phyloP scores from a whole-genome alignment of 805 yeast species.

The Dipodascus albidus region DNA sequence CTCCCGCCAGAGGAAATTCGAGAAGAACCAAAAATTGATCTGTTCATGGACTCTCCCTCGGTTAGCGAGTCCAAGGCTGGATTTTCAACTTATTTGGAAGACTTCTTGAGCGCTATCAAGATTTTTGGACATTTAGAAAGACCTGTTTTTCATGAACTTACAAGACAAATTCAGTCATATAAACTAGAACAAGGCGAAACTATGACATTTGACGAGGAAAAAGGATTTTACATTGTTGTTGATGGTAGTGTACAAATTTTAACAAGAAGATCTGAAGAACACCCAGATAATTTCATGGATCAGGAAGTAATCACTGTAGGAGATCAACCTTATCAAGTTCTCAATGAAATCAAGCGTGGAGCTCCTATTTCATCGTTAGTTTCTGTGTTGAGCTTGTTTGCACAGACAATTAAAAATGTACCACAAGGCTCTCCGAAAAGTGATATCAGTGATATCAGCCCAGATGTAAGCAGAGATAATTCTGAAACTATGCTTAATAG shows the following conservation, averaged over 20 bases:
- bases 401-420: slow-evolving; percentile 16
- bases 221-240: slow-evolving; percentile 86
- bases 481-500: background rate
- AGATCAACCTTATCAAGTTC: slow-evolving; percentile 53
- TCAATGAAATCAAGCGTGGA: slow-evolving; percentile 75
- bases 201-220: slow-evolving; percentile 55
- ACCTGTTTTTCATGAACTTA: slow-evolving; percentile 84
- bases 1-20: slow-evolving; percentile 35
- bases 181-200: slow-evolving; percentile 69
- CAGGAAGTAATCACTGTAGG: slow-evolving; percentile 25
- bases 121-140: slow-evolving; percentile 88
- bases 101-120: slow-evolving; percentile 80
- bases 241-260: slow-evolving; percentile 82
- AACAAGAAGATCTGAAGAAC: slow-evolving; percentile 29
- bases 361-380: slow-evolving; percentile 77
- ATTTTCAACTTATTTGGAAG: slow-evolving; percentile 66
- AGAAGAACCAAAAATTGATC: slow-evolving; percentile 35
- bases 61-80: slow-evolving; percentile 32
- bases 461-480: background rate
- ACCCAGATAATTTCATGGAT: slow-evolving; percentile 4
- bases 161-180: slow-evolving; percentile 85
- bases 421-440: background rate
- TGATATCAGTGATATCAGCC: background rate
- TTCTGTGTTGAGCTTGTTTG: slow-evolving; percentile 66
- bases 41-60: slow-evolving; percentile 30